Evolutionary conservation across 768 basidiomycete species (phyloP).

Genomic region (Kwoniella sp.): DNA sequence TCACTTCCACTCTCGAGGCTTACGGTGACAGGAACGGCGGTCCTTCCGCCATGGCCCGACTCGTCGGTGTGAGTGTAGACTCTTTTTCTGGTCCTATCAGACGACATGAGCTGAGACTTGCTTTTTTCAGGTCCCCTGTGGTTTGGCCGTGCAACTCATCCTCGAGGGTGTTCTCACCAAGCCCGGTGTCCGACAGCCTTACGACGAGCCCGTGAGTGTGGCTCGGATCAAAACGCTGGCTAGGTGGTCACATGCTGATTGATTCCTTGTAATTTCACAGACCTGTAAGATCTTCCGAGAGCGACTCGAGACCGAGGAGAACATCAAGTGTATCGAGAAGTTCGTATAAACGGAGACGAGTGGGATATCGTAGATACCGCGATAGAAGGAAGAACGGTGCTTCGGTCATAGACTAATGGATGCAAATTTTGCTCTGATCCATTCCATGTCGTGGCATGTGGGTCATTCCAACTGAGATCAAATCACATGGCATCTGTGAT

Average conservation of each 20-base stretch:
- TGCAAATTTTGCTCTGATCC: background rate
- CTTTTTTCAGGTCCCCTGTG: constrained; percentile 75
- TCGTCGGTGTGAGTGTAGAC: constrained; percentile 23
- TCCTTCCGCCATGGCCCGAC: constrained; percentile 81
- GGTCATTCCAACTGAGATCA: too few species aligned
- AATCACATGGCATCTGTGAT: constrained; percentile 6
- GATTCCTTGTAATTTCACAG: too few species aligned
- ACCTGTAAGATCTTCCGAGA: constrained; percentile 48
- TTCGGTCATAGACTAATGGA: background rate
- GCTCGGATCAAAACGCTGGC: background rate
- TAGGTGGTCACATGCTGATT: constrained; percentile 19
- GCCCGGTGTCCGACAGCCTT: constrained; percentile 83
- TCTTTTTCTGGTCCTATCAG: background rate
- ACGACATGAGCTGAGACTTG: background rate
- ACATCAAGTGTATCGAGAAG: constrained; percentile 55
- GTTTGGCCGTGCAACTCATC: constrained; percentile 87
- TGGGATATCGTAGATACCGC: background rate
- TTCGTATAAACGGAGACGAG: constrained; percentile 32
- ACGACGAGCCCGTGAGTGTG: constrained; percentile 69
- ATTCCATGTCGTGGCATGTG: too few species aligned
- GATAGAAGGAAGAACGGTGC: background rate
- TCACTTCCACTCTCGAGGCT: constrained; percentile 87
- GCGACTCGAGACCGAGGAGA: constrained; percentile 45
- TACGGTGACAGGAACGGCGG: constrained; percentile 73
- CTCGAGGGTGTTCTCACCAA: constrained; percentile 79